Percentiles rank a stretch among this genome's conserved stretches.
phyloP scores from a whole-genome alignment of 345 rosid genomes.

The Populus tremula region DNA sequence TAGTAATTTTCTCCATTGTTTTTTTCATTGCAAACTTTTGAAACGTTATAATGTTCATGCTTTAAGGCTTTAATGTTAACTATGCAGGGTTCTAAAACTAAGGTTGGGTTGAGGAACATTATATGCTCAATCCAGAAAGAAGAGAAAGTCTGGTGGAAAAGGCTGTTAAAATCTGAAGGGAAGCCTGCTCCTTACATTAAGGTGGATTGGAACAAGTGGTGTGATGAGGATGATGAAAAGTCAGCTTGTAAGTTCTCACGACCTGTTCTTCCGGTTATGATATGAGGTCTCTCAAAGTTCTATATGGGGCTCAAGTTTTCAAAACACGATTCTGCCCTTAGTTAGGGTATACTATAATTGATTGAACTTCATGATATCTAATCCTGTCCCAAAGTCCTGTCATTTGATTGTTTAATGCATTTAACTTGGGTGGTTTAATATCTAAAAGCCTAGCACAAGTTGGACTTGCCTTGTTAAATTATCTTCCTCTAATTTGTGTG shows the following conservation, averaged over 20 bases:
- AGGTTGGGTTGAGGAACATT: constrained; percentile 84
- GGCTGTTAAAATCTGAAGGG: constrained; percentile 71
- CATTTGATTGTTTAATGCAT: not conserved
- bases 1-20: not conserved
- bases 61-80: not conserved
- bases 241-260: constrained; percentile 49
- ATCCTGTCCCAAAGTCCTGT: not conserved
- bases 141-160: constrained; percentile 93
- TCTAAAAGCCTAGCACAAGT: not conserved
- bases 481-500: not conserved
- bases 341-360: not conserved
- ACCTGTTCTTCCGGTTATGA: not conserved
- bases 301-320: not conserved
- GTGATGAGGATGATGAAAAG: constrained; percentile 91
- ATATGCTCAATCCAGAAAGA: constrained; percentile 73
- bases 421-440: not conserved
- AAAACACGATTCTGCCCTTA: not conserved
- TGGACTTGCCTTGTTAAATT: not conserved
- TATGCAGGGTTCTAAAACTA: constrained; percentile 72
- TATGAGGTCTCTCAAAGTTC: not conserved
- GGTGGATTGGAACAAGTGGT: constrained; percentile 99
- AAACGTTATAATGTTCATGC: not conserved
- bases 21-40: not conserved
- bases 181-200: constrained; percentile 98
- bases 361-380: not conserved